Evolutionary conservation across 1,284 basidiomycete genomes (phyloP), one percentile per base, ranked within the genome.

Genomic region (Wolfiporia cocos): DNA sequence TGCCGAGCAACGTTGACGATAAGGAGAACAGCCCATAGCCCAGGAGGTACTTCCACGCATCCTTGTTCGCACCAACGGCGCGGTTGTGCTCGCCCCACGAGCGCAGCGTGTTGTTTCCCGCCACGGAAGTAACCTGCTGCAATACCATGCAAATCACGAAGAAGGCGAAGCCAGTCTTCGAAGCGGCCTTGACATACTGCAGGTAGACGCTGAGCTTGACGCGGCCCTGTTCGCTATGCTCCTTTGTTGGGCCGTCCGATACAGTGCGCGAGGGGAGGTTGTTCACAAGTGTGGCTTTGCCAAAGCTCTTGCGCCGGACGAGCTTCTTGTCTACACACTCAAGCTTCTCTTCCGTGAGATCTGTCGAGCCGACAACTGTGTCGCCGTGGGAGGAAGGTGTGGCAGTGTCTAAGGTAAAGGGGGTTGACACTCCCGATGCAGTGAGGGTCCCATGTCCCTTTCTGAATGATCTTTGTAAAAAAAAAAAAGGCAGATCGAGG

Each of bases 71-170:
- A 11, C 83, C 81, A 0, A 57, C 62, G 44, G 73, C 67, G 15
- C 72, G 70, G 54, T 95, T 95, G 48, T 81, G 76, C 54, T 89
- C 81, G 1, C 84, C 81, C 92, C 91, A 95, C 39, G 74, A 69
- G 41, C 87, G 78, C 14, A 94, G 67, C 40, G 85, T 79, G 35
- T 87, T 70, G 44, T 84, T 92, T 1, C 78, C 76, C 12, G 74
- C 49, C 21, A 86, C 69, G 0, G 71, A 69, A 10, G 70, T 57
- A n/a, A 63, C 66, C 56, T 87, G 84, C 42, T 73, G 70, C 21
- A 73, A 45, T 11, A 79, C 47, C 11, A 76, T 78, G 3, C 73
- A 68, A 11, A 84, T 38, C 6, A 92, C 48, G 61, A 90, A 93
- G 18, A 81, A 54, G 12, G 60, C 56, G 52, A 89, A 91, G 2